Evolutionary conservation across 306 rosid species (phyloP).

Genomic region (Medicago lupulina): DNA sequence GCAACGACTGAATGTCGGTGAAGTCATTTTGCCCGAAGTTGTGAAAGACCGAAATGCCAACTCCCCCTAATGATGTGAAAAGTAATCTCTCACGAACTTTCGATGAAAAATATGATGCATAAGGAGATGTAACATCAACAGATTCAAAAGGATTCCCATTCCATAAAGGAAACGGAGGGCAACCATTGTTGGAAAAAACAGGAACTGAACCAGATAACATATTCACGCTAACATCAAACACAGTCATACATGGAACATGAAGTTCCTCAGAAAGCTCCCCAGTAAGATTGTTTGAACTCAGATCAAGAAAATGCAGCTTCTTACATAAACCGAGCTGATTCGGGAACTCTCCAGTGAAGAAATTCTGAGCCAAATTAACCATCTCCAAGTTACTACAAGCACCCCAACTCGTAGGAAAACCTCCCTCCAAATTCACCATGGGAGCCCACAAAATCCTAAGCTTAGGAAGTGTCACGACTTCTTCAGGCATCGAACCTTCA

Average conservation of each 20-base stretch:
- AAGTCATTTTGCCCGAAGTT: conserved; percentile 77
- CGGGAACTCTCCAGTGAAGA: conserved; percentile 67
- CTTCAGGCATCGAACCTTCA: conserved; percentile 72
- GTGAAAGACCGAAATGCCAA: conserved; percentile 58
- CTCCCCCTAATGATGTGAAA: conserved; percentile 42
- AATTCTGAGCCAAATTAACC: conserved; percentile 80
- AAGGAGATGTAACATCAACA: conserved; percentile 41
- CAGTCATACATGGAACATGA: conserved; percentile 73
- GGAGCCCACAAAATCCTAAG: conserved; percentile 88
- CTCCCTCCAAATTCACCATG: conserved; percentile 71
- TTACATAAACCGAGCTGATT: conserved; percentile 60
- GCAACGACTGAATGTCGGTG: conserved; percentile 59
- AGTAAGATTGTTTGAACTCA: conserved; percentile 67
- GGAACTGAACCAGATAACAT: conserved; percentile 72
- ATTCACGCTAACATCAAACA: conserved; percentile 83
- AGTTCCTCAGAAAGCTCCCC: conserved; percentile 66
- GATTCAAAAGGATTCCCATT: conserved; percentile 43
- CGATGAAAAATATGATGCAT: conserved; percentile 57
- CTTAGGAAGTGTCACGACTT: conserved; percentile 65
- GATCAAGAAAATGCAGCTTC: conserved; percentile 71
- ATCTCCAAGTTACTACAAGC: conserved; percentile 72
- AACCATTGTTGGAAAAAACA: conserved; percentile 40
- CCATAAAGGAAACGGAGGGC: conserved; percentile 47
- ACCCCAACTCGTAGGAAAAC: conserved; percentile 68
- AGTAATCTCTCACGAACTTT: conserved; percentile 47